A percentile compares a stretch with the other conserved stretches of the same genome.
Evolutionary conservation across 345 rosid genomes (phyloP).

Genomic region (Brassica carinata): DNA sequence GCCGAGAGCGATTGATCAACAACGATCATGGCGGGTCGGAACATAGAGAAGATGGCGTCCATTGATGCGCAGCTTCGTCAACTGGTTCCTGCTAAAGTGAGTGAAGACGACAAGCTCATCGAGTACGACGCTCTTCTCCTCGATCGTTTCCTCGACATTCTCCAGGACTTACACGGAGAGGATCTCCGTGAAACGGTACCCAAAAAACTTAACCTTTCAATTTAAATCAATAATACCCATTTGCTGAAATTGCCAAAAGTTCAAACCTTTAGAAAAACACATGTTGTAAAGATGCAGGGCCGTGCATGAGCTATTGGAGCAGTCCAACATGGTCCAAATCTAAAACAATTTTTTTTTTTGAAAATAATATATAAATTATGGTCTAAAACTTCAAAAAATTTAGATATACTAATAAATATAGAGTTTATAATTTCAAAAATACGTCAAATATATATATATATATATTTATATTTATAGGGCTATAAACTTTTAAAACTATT

Average conservation of each 20-base stretch:
- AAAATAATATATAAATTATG: no score
- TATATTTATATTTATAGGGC: no score
- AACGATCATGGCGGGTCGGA: conserved; percentile 57
- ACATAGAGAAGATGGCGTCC: conserved; percentile 86
- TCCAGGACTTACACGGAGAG: conserved; percentile 91
- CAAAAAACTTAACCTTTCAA: not conserved
- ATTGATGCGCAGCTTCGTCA: conserved; percentile 93
- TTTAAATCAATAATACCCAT: conserved; percentile 16
- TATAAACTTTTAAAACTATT: no score
- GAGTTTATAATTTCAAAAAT: no score
- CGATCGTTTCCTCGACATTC: conserved; percentile 96
- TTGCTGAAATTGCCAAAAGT: not conserved
- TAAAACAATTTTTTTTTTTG: no score
- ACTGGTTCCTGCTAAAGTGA: conserved; percentile 78
- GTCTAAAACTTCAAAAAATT: no score
- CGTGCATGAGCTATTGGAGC: no score
- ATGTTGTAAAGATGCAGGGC: no score
- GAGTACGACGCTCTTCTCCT: conserved; percentile 95
- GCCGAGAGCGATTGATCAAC: conserved; percentile 16
- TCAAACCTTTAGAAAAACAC: not conserved
- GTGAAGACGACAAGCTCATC: conserved; percentile 93
- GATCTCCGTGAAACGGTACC: conserved; percentile 91
- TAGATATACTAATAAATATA: no score
- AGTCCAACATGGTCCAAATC: no score
- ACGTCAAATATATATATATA: no score